Conservation (phyloP, 352 stramenopile species). For the Globisporangium polare region DNA sequence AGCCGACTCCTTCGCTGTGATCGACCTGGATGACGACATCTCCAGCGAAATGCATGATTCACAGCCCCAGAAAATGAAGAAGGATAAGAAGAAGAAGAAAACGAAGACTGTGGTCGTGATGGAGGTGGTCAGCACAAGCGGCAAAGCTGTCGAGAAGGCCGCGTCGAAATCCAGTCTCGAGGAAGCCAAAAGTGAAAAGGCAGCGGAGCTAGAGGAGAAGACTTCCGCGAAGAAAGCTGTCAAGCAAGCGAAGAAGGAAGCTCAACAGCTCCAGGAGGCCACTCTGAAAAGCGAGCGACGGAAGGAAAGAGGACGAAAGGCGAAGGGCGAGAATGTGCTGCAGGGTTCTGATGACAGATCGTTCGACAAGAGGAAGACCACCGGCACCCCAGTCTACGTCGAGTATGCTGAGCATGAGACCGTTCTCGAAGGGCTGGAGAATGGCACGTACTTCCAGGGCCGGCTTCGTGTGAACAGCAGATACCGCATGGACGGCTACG, state of each 20-base stretch:
- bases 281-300: constrained; percentile 9
- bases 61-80: not conserved
- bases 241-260: constrained; percentile 15
- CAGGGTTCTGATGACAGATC: not conserved
- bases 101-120: not conserved
- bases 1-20: not conserved
- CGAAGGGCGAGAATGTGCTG: not conserved
- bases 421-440: constrained; percentile 31
- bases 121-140: not conserved
- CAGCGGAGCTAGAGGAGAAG: not conserved
- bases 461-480: constrained; percentile 72
- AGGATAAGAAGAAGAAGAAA: not conserved
- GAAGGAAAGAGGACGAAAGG: not conserved
- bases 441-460: constrained; percentile 43
- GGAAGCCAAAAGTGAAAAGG: not conserved
- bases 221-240: not conserved
- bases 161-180: not conserved
- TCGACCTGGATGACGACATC: not conserved
- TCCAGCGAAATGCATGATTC: not conserved
- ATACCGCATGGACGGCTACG: constrained; percentile 72
- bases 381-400: constrained; percentile 19
- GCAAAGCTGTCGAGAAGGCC: not conserved
- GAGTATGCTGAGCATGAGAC: constrained; percentile 37
- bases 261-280: constrained; percentile 17
- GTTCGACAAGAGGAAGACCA: constrained; percentile 8